phyloP scores from a whole-genome alignment of 129 eudicot genomes.

The Helianthus annuus region DNA sequence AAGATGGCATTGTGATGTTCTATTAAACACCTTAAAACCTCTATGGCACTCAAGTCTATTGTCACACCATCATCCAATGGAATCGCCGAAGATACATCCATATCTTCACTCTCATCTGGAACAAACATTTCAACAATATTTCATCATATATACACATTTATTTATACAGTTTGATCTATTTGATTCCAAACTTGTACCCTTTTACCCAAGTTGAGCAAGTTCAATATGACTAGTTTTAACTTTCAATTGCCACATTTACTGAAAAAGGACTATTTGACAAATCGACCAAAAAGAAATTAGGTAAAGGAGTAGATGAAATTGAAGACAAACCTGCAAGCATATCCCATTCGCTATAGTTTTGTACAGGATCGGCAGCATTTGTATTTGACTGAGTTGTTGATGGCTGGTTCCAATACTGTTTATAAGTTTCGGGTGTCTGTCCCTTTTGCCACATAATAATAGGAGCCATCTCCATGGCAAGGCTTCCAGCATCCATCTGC shows the following conservation, averaged over 20 bases:
- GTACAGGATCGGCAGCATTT: constrained; percentile 35
- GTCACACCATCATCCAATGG: constrained; percentile 84
- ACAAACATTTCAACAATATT: not conserved
- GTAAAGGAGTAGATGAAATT: not conserved
- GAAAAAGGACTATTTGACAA: not conserved
- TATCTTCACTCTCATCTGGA: constrained; percentile 69
- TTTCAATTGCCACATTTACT: not conserved
- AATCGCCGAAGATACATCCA: constrained; percentile 75
- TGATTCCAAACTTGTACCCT: not conserved
- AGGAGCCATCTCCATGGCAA: constrained; percentile 92
- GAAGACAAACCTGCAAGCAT: constrained; percentile 73
- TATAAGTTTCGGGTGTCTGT: constrained; percentile 69
- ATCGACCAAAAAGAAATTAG: not conserved
- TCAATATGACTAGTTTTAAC: not conserved
- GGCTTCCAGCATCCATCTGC: constrained; percentile 94
- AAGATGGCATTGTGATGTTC: constrained; percentile 91
- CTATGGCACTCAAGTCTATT: constrained; percentile 71
- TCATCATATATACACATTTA: not conserved
- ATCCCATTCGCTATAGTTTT: constrained; percentile 49
- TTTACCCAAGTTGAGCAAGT: not conserved
- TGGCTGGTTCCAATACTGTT: constrained; percentile 77
- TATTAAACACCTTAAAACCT: constrained; percentile 80
- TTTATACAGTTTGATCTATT: not conserved
- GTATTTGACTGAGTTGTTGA: constrained; percentile 43
- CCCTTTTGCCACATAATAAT: constrained; percentile 87